Percentiles rank a stretch among this genome's conserved stretches.
Evolutionary conservation across 441 rosid species (phyloP).

Genomic region (Dalechampia spathulata): DNA sequence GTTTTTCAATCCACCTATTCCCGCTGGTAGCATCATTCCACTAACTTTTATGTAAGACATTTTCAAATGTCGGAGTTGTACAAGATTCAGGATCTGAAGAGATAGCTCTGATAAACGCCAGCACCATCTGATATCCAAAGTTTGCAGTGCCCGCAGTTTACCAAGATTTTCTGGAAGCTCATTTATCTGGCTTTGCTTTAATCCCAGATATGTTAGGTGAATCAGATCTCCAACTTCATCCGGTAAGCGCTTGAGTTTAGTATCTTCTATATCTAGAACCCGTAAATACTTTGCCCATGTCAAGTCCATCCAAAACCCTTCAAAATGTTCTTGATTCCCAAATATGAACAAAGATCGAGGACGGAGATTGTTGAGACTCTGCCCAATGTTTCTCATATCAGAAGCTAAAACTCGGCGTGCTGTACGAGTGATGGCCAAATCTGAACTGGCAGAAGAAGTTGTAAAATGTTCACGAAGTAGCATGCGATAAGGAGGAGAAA

Average conservation of each 20-base stretch:
- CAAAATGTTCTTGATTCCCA: conserved; percentile 26
- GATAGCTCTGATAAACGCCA: conserved; percentile 21
- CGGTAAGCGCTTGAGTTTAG: conserved; percentile 24
- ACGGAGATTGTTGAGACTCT: conserved; percentile 13
- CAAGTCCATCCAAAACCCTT: conserved; percentile 28
- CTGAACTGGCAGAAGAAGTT: conserved; percentile 10
- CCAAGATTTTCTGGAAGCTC: conserved; percentile 27
- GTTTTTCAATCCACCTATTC: conserved; percentile 20
- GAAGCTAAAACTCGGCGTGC: conserved; percentile 21
- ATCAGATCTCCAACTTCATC: conserved; percentile 33
- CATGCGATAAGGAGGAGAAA: conserved; percentile 15
- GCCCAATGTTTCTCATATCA: conserved; percentile 15
- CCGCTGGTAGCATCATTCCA: conserved; percentile 24
- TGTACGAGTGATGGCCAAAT: conserved; percentile 6
- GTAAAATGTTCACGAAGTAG: conserved; percentile 14
- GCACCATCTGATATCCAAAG: conserved; percentile 33
- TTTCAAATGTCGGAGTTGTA: conserved; percentile 26
- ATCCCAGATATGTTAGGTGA: conserved; percentile 34
- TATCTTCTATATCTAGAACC: conserved; percentile 29
- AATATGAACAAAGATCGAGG: conserved; percentile 26
- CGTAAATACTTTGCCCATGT: conserved; percentile 25
- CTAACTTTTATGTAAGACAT: conserved; percentile 16
- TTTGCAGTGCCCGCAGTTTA: conserved; percentile 23
- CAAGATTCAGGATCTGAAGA: conserved; percentile 16
- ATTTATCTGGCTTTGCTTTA: conserved; percentile 23